These are phyloP conservation scores for Pyricularia sp. DNA, from an alignment of 2,329 filamentous ascomycete genomes.

Conservation along the genomic window DNA sequence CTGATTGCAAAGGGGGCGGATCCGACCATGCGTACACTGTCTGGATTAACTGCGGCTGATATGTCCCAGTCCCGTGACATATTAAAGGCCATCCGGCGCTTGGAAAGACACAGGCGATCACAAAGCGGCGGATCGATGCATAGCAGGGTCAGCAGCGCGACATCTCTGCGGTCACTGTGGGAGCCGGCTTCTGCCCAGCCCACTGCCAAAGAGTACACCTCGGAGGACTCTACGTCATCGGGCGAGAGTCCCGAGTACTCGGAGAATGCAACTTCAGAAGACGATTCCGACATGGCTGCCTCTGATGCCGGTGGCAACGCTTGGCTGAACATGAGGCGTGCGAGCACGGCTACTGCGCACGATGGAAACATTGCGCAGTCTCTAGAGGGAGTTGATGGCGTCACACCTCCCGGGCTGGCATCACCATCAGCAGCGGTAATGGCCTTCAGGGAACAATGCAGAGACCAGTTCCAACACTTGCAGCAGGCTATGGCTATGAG, in stretches of 20 bases:
- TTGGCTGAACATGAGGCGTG: slow-evolving; percentile 27
- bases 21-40: slow-evolving; percentile 58
- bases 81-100: slow-evolving; percentile 51
- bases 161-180: slow-evolving; percentile 59
- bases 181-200: slow-evolving; percentile 35
- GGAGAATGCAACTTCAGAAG: slow-evolving; percentile 34
- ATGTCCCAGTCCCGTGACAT: slow-evolving; percentile 58
- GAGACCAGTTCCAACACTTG: slow-evolving; percentile 65
- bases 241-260: slow-evolving; percentile 33
- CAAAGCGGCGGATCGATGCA: slow-evolving; percentile 53
- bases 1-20: slow-evolving; percentile 67
- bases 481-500: slow-evolving; percentile 62
- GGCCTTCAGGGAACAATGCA: slow-evolving; percentile 64
- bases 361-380: slow-evolving; percentile 10
- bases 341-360: background rate
- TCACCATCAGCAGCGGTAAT: slow-evolving; percentile 55
- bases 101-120: slow-evolving; percentile 54
- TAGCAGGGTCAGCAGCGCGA: slow-evolving; percentile 57
- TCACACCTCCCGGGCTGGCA: slow-evolving; percentile 28
- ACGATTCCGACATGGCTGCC: slow-evolving; percentile 21
- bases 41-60: slow-evolving; percentile 62
- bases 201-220: slow-evolving; percentile 31
- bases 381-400: slow-evolving; percentile 15
- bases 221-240: slow-evolving; percentile 24
- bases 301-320: slow-evolving; percentile 28